These are phyloP conservation scores for Smittium mucronatum DNA, from an alignment of 371 early-diverging fungal genomes.

Conservation along the genomic window DNA sequence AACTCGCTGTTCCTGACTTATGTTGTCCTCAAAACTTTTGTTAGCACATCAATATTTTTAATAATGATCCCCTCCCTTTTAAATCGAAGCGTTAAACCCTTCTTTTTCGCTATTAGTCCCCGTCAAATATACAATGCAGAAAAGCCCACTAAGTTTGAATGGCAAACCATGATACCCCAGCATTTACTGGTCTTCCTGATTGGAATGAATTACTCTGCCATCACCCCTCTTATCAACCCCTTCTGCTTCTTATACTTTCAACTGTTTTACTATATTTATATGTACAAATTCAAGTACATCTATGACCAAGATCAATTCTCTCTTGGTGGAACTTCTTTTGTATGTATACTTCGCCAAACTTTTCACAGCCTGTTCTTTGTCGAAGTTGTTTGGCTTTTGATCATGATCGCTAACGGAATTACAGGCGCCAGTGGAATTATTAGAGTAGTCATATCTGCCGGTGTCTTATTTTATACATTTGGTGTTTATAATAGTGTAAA, in stretches of 20 bases:
- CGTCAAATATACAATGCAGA: constrained; percentile 47
- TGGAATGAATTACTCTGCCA: constrained; percentile 61
- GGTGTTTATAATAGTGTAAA: constrained; percentile 42
- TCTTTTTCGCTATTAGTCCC: constrained; percentile 56
- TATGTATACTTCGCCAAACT: constrained; percentile 48
- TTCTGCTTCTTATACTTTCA: constrained; percentile 62
- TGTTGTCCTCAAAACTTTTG: neutral
- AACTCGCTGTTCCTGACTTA: neutral
- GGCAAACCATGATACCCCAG: constrained; percentile 35
- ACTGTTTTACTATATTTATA: constrained; percentile 57
- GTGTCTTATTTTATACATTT: constrained; percentile 27
- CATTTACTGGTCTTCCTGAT: constrained; percentile 56
- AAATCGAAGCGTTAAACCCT: constrained; percentile 43
- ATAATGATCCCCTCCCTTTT: constrained; percentile 33
- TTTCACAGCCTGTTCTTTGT: constrained; percentile 54
- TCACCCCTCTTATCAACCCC: constrained; percentile 67
- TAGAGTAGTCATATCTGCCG: constrained; percentile 36
- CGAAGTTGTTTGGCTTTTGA: constrained; percentile 51
- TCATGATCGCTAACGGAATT: constrained; percentile 43
- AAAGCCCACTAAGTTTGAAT: constrained; percentile 27
- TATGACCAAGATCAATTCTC: constrained; percentile 44
- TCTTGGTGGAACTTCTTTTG: constrained; percentile 57
- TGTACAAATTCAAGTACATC: constrained; percentile 66
- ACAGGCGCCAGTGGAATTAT: constrained; percentile 36
- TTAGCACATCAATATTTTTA: neutral